Conservation (phyloP, 2,329 filamentous ascomycete species). For the Epichloe typhina region DNA sequence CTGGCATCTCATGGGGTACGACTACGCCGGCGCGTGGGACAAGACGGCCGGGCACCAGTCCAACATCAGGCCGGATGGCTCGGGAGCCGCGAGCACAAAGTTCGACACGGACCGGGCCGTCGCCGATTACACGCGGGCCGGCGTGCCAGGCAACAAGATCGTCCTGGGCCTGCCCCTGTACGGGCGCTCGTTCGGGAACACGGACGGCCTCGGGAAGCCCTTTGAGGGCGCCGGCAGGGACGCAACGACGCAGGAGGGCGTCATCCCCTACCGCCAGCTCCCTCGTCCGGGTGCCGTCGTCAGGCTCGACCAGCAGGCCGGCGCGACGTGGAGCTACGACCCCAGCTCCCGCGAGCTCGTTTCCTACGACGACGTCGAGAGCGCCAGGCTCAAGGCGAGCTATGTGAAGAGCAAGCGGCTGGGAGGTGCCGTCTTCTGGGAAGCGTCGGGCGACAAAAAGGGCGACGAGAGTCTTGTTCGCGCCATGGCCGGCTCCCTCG, state of each 20-base stretch:
- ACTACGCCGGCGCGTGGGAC: constrained; percentile 59
- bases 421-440: constrained; percentile 77
- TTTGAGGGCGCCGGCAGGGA: constrained; percentile 53
- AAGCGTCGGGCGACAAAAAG: constrained; percentile 53
- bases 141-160: constrained; percentile 51
- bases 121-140: constrained; percentile 32
- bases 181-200: constrained; percentile 60
- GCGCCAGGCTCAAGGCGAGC: constrained; percentile 45
- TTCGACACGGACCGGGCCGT: constrained; percentile 57
- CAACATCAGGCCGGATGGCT: constrained; percentile 46
- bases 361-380: constrained; percentile 51
- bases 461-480: constrained; percentile 44
- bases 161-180: constrained; percentile 68
- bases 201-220: constrained; percentile 49
- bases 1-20: constrained; percentile 56
- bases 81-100: constrained; percentile 45
- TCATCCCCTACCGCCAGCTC: constrained; percentile 63
- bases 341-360: constrained; percentile 45
- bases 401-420: constrained; percentile 49
- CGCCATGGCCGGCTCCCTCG: constrained; percentile 33
- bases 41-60: constrained; percentile 50
- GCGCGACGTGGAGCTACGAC: constrained; percentile 64
- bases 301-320: constrained; percentile 39
- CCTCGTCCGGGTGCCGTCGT: constrained; percentile 47
- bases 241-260: constrained; percentile 38